Conservation (phyloP, 2,329 filamentous ascomycete genomes). For the Fusarium newnesense region DNA sequence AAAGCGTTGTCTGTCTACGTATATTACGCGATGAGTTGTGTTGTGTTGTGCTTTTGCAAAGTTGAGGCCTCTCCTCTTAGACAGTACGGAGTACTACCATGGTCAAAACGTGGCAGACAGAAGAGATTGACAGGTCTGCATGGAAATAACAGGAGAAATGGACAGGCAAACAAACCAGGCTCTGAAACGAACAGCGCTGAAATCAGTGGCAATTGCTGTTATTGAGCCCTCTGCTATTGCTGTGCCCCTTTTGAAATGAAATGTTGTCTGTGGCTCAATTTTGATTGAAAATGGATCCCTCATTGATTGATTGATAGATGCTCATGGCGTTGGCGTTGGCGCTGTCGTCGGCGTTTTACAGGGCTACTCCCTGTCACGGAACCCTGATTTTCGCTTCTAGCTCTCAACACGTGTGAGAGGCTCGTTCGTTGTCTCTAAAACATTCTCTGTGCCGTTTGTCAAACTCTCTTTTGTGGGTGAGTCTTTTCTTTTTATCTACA, state of each 20-base stretch:
- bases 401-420: constrained; percentile 15
- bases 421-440: neutral
- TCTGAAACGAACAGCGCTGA: constrained; percentile 6
- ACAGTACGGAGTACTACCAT: neutral
- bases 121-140: neutral
- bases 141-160: neutral
- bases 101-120: neutral
- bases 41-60: neutral
- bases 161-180: neutral
- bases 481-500: neutral
- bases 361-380: constrained; percentile 11
- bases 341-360: constrained; percentile 3
- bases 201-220: neutral
- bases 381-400: constrained; percentile 19
- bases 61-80: neutral
- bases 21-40: neutral
- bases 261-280: neutral
- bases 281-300: constrained; percentile 23
- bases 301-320: neutral
- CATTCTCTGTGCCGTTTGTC: neutral
- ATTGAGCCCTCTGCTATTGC: neutral
- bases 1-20: neutral
- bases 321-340: neutral
- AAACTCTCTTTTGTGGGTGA: neutral
- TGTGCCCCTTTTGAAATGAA: constrained; percentile 14